Percentiles rank a stretch among this genome's conserved stretches.
phyloP scores from a whole-genome alignment of 495 filamentous ascomycete species.

The Annulohypoxylon stygium region DNA sequence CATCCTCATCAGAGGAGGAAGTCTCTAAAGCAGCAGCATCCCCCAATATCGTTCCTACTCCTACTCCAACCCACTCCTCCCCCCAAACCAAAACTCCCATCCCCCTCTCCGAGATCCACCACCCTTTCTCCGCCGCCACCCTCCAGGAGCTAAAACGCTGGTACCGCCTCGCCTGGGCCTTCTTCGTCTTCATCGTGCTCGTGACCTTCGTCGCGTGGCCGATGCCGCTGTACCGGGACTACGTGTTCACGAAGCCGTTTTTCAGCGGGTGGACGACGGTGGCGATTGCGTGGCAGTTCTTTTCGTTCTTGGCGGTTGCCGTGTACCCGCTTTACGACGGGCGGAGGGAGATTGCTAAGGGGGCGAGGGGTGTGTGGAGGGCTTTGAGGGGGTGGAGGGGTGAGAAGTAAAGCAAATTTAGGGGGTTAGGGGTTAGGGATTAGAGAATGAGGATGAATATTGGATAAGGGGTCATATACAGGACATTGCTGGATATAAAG shows the following conservation, averaged over 20 bases:
- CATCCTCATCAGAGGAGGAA: background rate
- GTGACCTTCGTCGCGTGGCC: conserved; percentile 83
- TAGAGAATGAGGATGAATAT: too few species aligned
- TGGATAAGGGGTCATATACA: too few species aligned
- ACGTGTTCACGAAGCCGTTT: conserved; percentile 83
- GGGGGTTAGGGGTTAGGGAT: too few species aligned
- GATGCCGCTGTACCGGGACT: conserved; percentile 85
- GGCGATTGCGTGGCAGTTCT: conserved; percentile 34
- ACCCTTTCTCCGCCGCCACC: conserved; percentile 62
- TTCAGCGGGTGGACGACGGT: conserved; percentile 85
- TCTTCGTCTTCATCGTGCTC: conserved; percentile 77
- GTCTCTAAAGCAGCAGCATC: background rate
- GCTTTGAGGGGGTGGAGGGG: conserved; percentile 16
- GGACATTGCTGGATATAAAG: too few species aligned
- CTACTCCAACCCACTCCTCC: too few species aligned
- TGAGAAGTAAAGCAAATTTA: too few species aligned
- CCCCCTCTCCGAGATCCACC: conserved; percentile 39
- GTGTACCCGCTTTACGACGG: conserved; percentile 49
- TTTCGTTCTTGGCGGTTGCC: conserved; percentile 24
- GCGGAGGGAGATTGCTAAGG: conserved; percentile 52
- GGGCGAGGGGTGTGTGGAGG: conserved; percentile 50
- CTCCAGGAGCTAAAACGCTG: conserved; percentile 71
- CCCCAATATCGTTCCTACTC: too few species aligned
- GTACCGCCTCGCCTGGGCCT: conserved; percentile 74
- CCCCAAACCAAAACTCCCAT: background rate